These are phyloP conservation scores for Annona cherimola DNA, from an alignment of 164 flowering plant genomes.

Conservation along the genomic window DNA sequence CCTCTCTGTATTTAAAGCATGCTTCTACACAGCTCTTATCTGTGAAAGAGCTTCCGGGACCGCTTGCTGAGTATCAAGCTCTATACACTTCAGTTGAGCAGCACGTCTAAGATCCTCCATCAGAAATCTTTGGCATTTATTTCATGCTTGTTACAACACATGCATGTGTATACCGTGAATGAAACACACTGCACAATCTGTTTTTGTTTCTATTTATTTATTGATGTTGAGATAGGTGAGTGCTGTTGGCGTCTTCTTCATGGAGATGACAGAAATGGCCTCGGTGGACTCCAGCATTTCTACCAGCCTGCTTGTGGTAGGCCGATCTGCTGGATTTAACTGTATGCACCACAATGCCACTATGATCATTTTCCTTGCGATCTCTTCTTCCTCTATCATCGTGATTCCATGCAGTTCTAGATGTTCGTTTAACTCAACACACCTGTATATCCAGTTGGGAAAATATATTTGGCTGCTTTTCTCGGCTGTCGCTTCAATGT, in stretches of 20 bases:
- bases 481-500: neutral
- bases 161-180: too few species aligned
- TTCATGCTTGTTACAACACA: too few species aligned
- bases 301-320: neutral
- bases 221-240: too few species aligned
- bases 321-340: neutral
- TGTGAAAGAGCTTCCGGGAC: too few species aligned
- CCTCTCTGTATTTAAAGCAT: too few species aligned
- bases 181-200: too few species aligned
- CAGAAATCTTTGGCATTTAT: too few species aligned
- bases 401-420: neutral
- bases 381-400: neutral
- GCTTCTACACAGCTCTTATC: too few species aligned
- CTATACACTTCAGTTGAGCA: too few species aligned
- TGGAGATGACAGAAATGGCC: conserved; percentile 3
- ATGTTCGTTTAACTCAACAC: neutral
- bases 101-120: too few species aligned
- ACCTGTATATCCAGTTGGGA: conserved; percentile 3
- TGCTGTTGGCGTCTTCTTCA: neutral
- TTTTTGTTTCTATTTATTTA: too few species aligned
- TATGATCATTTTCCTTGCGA: neutral
- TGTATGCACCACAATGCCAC: conserved; percentile 9
- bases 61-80: too few species aligned
- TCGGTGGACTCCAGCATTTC: conserved; percentile 10
- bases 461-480: conserved; percentile 6